phyloP scores from a whole-genome alignment of 2,329 filamentous ascomycete species.

The Exophiala sp. region DNA sequence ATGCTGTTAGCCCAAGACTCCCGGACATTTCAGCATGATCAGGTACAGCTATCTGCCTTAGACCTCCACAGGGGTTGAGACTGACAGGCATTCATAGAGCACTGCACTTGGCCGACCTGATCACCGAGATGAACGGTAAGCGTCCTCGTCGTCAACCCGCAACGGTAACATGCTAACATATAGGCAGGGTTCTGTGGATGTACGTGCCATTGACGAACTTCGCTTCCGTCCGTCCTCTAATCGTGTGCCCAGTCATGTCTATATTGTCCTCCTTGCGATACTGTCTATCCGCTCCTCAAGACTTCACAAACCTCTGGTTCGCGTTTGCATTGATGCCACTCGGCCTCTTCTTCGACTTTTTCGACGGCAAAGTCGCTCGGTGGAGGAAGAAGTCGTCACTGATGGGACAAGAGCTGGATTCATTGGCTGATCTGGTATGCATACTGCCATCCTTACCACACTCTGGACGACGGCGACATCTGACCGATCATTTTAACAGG shows the following conservation, averaged over 20 bases:
- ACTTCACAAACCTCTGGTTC: constrained; percentile 66
- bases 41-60: constrained; percentile 32
- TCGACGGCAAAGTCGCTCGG: constrained; percentile 92
- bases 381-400: constrained; percentile 96
- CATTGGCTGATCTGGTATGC: constrained; percentile 82
- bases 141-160: constrained; percentile 3
- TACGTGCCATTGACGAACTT: constrained; percentile 32
- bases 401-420: constrained; percentile 97
- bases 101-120: constrained; percentile 46
- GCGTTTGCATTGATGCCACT: constrained; percentile 86
- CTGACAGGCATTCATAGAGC: constrained; percentile 32
- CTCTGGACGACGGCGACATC: neutral
- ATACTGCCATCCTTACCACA: neutral
- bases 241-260: constrained; percentile 69
- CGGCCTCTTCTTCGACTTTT: constrained; percentile 93
- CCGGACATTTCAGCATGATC: constrained; percentile 48
- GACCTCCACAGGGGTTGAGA: constrained; percentile 16
- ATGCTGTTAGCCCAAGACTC: constrained; percentile 44
- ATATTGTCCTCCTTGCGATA: constrained; percentile 93
- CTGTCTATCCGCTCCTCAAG: constrained; percentile 65
- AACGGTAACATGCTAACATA: constrained; percentile 12
- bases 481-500: constrained; percentile 48
- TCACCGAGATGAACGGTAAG: constrained; percentile 46
- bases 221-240: too few relatives aligned
- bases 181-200: constrained; percentile 45